These are phyloP conservation scores for Magnolia officinalis DNA, from an alignment of 164 flowering plant genomes.

Conservation along the genomic window DNA sequence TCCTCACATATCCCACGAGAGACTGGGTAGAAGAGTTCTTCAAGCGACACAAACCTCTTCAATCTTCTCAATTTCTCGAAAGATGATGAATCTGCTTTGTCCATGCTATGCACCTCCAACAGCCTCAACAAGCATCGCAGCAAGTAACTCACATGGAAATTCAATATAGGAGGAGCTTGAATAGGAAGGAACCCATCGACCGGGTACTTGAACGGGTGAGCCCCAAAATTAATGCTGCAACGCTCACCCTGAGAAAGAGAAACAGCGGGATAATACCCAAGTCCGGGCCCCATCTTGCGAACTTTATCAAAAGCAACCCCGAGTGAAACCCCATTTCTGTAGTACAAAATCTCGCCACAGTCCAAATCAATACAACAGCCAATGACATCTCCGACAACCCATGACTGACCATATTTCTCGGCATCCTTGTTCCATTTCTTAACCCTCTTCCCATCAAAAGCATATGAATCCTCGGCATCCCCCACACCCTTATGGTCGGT, in stretches of 20 bases:
- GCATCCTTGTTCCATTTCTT: conserved; percentile 82
- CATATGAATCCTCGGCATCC: conserved; percentile 93
- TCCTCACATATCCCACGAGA: conserved; percentile 61
- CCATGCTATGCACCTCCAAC: conserved; percentile 45
- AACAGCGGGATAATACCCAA: conserved; percentile 85
- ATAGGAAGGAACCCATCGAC: conserved; percentile 68
- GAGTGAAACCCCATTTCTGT: conserved; percentile 79
- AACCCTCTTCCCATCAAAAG: conserved; percentile 89
- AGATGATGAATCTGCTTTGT: conserved; percentile 41
- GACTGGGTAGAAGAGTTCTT: conserved; percentile 60
- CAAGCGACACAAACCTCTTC: conserved; percentile 64
- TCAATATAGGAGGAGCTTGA: conserved; percentile 54
- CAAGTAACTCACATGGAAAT: conserved; percentile 35
- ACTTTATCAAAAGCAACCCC: conserved; percentile 77
- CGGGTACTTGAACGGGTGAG: conserved; percentile 69
- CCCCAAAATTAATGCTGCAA: conserved; percentile 85
- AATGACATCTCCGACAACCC: conserved; percentile 94
- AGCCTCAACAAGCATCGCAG: conserved; percentile 64
- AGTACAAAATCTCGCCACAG: conserved; percentile 66
- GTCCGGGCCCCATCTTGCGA: conserved; percentile 68
- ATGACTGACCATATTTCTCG: conserved; percentile 78
- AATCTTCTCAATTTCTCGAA: conserved; percentile 66
- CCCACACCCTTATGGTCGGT: conserved; percentile 88
- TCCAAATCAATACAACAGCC: conserved; percentile 95
- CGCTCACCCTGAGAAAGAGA: conserved; percentile 93